Conservation (phyloP, 805 yeast genomes). For the Cyberlindnera samutprakarnensis region DNA sequence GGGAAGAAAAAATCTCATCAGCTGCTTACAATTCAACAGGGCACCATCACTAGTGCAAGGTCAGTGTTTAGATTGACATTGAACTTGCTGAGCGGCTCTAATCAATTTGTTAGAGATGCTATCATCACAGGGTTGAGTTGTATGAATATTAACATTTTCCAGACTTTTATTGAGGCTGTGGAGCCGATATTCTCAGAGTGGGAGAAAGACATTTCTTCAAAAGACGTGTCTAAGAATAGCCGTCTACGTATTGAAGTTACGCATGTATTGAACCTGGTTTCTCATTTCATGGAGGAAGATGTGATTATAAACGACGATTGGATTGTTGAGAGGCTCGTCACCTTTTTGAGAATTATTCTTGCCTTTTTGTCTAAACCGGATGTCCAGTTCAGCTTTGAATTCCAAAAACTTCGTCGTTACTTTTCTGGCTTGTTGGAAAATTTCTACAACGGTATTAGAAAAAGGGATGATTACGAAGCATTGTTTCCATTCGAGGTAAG, state of each 20-base stretch:
- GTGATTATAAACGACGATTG: constrained; percentile 55
- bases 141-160: constrained; percentile 82
- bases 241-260: constrained; percentile 65
- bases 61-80: constrained; percentile 82
- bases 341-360: constrained; percentile 55
- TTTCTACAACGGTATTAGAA: constrained; percentile 50
- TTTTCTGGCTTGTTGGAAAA: constrained; percentile 79
- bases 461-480: constrained; percentile 31
- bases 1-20: constrained; percentile 74
- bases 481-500: constrained; percentile 87
- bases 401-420: constrained; percentile 71
- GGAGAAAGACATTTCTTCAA: constrained; percentile 37
- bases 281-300: constrained; percentile 48
- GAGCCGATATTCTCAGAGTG: constrained; percentile 52
- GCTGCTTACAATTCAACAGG: constrained; percentile 76
- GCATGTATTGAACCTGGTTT: constrained; percentile 66
- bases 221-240: constrained; percentile 30
- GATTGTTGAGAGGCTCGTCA: constrained; percentile 56
- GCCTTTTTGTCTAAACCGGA: constrained; percentile 45
- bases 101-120: constrained; percentile 70
- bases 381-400: constrained; percentile 59
- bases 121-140: constrained; percentile 85
- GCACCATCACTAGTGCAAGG: constrained; percentile 86
- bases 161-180: constrained; percentile 69
- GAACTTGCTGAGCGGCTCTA: constrained; percentile 69